Percentiles rank a stretch among this genome's conserved stretches.
phyloP scores from a whole-genome alignment of 495 filamentous ascomycete genomes.

The Penicillium simplicissimum region DNA sequence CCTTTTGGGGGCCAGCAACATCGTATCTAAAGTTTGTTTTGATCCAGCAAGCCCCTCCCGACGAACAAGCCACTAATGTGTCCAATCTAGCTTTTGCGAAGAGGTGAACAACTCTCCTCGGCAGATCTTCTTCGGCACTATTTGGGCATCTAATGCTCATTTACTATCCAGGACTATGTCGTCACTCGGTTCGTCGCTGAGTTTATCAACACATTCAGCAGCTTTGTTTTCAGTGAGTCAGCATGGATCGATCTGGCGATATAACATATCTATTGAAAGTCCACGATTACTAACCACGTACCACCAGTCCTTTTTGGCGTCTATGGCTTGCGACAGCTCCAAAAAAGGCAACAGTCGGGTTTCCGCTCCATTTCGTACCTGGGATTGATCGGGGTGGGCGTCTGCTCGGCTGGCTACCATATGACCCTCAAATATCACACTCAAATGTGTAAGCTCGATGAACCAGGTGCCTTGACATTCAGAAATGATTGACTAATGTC shows the following conservation, averaged over 20 bases:
- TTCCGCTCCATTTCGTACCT: constrained; percentile 31
- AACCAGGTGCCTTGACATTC: not conserved
- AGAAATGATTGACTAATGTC: not conserved
- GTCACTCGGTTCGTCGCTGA: constrained; percentile 36
- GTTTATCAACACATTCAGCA: constrained; percentile 40
- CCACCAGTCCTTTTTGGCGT: constrained; percentile 28
- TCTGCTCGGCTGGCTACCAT: constrained; percentile 36
- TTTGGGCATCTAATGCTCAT: constrained; percentile 2
- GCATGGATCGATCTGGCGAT: not conserved
- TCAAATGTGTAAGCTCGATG: constrained; percentile 32
- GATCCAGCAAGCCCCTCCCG: not conserved
- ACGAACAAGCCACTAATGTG: constrained; percentile 1
- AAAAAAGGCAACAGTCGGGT: constrained; percentile 11
- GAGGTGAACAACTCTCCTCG: constrained; percentile 22
- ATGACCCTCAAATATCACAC: constrained; percentile 41
- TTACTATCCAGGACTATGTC: constrained; percentile 28
- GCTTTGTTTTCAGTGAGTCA: constrained; percentile 28
- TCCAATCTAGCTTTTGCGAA: constrained; percentile 34
- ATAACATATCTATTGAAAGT: not conserved
- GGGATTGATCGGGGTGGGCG: constrained; percentile 35
- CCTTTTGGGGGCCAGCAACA: constrained; percentile 35
- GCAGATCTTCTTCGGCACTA: not conserved
- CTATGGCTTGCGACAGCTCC: constrained; percentile 29
- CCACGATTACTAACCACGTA: not conserved
- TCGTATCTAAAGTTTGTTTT: constrained; percentile 35